Evolutionary conservation across 208 protist species (phyloP).

Genomic region (Wallacemonas rigidus): DNA sequence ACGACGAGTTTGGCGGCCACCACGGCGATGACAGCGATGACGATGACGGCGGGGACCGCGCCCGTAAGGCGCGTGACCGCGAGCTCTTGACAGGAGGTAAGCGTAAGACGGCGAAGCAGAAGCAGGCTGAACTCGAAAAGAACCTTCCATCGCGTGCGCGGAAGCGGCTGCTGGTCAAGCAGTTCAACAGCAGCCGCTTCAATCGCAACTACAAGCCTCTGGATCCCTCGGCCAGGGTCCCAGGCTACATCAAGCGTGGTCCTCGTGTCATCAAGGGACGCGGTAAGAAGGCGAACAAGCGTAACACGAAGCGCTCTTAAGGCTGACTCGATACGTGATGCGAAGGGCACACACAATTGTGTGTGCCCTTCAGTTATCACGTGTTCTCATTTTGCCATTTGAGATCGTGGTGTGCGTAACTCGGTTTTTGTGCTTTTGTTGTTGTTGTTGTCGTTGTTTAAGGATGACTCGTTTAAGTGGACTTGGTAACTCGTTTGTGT

Average conservation of each 20-base stretch:
- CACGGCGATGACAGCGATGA: conserved; percentile 42
- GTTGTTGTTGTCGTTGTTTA: background rate
- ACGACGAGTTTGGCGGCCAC: conserved; percentile 30
- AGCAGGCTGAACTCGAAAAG: conserved; percentile 22
- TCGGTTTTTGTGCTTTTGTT: background rate
- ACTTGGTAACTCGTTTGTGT: background rate
- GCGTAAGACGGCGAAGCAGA: conserved; percentile 18
- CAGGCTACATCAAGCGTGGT: conserved; percentile 77
- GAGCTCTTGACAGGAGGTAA: conserved; percentile 61
- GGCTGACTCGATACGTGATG: background rate
- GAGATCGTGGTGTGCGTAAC: conserved; percentile 4
- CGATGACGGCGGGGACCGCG: conserved; percentile 21
- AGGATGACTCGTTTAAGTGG: conserved; percentile 6
- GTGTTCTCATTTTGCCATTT: background rate
- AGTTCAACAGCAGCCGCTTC: conserved; percentile 73
- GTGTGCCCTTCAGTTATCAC: no score
- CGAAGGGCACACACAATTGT: no score
- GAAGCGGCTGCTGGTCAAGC: conserved; percentile 65
- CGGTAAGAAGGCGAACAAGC: conserved; percentile 85
- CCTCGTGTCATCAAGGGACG: conserved; percentile 80
- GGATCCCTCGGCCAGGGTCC: conserved; percentile 75
- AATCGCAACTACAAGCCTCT: conserved; percentile 87
- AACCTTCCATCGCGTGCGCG: conserved; percentile 64
- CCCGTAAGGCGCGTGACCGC: conserved; percentile 62
- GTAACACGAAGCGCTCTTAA: conserved; percentile 56